Evolutionary conservation across 2,329 filamentous ascomycete genomes (phyloP).

Genomic region (Curvularia eragrostidis): DNA sequence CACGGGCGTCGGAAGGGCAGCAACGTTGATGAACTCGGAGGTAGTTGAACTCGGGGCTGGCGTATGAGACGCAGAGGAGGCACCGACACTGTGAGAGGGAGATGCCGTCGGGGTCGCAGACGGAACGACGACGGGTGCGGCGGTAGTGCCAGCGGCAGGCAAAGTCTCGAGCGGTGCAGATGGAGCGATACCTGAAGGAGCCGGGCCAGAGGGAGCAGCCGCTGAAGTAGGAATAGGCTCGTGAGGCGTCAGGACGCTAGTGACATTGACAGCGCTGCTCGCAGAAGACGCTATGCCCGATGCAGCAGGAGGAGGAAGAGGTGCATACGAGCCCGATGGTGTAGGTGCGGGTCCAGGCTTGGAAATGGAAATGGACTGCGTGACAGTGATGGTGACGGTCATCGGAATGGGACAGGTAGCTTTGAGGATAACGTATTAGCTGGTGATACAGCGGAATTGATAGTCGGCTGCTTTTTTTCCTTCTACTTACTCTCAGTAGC

Average conservation of each 20-base stretch:
- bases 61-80: conserved; percentile 20
- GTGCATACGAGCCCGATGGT: conserved; percentile 11
- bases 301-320: conserved; percentile 22
- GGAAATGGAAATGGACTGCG: conserved; percentile 29
- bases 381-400: conserved; percentile 39
- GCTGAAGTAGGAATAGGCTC: conserved; percentile 13
- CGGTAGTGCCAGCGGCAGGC: conserved; percentile 11
- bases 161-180: conserved; percentile 7
- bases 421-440: conserved; percentile 19
- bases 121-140: conserved; percentile 2
- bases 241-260: conserved; percentile 6
- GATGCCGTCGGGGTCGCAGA: conserved; percentile 5
- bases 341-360: conserved; percentile 17
- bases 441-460: background rate
- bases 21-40: conserved; percentile 22
- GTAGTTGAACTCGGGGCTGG: conserved; percentile 15
- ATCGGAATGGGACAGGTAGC: conserved; percentile 25
- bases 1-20: conserved; percentile 27
- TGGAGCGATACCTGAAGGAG: conserved; percentile 3
- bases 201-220: conserved; percentile 1
- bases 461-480: background rate
- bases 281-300: conserved; percentile 23
- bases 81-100: background rate
- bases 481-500: conserved; percentile 27
- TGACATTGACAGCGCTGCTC: conserved; percentile 15